Conservation (phyloP, 495 filamentous ascomycete genomes). For the Xylaria scruposa region DNA sequence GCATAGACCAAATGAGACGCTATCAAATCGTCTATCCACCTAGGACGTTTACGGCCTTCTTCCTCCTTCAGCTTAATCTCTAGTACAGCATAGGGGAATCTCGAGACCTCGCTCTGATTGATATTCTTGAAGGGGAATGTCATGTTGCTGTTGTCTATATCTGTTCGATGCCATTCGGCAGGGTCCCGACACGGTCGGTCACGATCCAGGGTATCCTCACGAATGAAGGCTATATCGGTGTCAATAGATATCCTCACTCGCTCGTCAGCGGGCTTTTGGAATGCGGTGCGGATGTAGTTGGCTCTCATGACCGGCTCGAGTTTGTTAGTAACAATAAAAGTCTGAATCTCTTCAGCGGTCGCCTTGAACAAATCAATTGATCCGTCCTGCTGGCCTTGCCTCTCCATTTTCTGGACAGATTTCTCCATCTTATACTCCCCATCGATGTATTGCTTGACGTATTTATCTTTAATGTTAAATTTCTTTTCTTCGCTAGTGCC, state of each 20-base stretch:
- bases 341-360: conserved; percentile 78
- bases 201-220: conserved; percentile 85
- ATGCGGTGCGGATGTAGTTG: conserved; percentile 92
- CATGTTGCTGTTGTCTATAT: conserved; percentile 85
- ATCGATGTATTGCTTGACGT: conserved; percentile 85
- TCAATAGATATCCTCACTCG: conserved; percentile 91
- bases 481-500: conserved; percentile 76
- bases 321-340: conserved; percentile 76
- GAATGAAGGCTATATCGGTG: conserved; percentile 88
- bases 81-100: conserved; percentile 88
- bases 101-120: conserved; percentile 88
- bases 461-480: conserved; percentile 90
- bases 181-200: conserved; percentile 88
- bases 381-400: conserved; percentile 63
- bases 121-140: conserved; percentile 84
- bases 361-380: conserved; percentile 72
- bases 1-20: conserved; percentile 89
- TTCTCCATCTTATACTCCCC: conserved; percentile 94
- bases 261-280: conserved; percentile 93
- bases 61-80: conserved; percentile 90
- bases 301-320: conserved; percentile 87
- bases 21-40: conserved; percentile 91
- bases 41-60: conserved; percentile 67
- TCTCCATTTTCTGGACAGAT: conserved; percentile 79
- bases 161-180: conserved; percentile 85